Percentiles rank a stretch among this genome's conserved stretches.
phyloP scores from a whole-genome alignment of 2,329 filamentous ascomycete species.

The Pseudocercospora pini-densiflorae region DNA sequence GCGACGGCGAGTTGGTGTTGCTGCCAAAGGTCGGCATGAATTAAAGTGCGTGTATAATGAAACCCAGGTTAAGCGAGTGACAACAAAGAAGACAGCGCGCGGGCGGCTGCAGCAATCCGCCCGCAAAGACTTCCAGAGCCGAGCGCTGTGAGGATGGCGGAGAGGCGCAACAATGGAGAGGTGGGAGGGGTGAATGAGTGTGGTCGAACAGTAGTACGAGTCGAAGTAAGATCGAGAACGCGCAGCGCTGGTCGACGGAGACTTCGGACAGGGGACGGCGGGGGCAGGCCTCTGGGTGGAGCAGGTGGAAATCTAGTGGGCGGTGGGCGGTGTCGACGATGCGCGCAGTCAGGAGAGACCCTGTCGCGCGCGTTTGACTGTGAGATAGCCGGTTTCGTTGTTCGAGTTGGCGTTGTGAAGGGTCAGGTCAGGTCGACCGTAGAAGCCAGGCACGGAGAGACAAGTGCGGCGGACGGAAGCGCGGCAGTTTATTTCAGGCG shows the following conservation, averaged over 20 bases:
- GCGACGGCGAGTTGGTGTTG: slow-evolving; percentile 30
- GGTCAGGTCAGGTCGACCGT: no score
- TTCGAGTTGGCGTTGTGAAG: background rate
- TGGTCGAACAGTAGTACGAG: background rate
- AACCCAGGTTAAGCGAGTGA: slow-evolving; percentile 28
- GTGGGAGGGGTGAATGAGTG: background rate
- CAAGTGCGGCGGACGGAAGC: background rate
- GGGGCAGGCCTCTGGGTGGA: background rate
- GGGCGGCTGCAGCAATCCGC: slow-evolving; percentile 15
- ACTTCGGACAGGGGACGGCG: background rate
- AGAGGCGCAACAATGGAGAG: background rate
- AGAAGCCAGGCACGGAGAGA: background rate
- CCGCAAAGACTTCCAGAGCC: slow-evolving; percentile 8
- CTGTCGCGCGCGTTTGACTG: background rate
- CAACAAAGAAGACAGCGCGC: slow-evolving; percentile 17
- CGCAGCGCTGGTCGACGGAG: background rate
- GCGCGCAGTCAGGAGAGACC: background rate
- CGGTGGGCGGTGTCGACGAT: background rate
- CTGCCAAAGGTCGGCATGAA: slow-evolving; percentile 37
- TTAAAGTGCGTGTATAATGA: slow-evolving; percentile 8
- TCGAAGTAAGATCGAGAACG: background rate
- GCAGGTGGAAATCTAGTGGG: background rate
- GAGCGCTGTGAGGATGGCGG: slow-evolving; percentile 8
- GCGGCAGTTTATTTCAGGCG: background rate
- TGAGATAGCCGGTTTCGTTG: background rate